Evolutionary conservation across 2,329 filamentous ascomycete genomes (phyloP).

Genomic region (Sordariomycetes sp.): DNA sequence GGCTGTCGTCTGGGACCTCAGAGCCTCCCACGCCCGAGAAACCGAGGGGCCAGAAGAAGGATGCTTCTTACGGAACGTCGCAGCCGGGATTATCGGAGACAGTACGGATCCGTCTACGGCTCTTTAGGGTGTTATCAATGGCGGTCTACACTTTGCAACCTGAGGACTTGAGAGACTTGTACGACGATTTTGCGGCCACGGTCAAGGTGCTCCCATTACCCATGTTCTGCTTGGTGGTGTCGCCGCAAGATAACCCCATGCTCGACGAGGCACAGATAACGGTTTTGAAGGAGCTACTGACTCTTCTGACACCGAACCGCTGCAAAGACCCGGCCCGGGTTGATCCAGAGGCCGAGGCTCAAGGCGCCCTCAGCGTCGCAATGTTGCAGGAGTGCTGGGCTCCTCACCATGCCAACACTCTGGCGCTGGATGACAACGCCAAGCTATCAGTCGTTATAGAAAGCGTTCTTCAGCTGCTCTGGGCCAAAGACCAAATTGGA

Average conservation of each 20-base stretch:
- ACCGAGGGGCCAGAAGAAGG: constrained; percentile 13
- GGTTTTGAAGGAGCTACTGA: constrained; percentile 33
- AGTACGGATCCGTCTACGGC: constrained; percentile 50
- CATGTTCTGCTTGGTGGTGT: constrained; percentile 46
- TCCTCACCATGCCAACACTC: constrained; percentile 53
- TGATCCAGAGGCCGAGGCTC: constrained; percentile 22
- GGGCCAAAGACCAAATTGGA: constrained; percentile 20
- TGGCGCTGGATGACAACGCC: constrained; percentile 57
- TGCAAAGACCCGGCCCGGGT: constrained; percentile 30
- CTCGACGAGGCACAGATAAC: constrained; percentile 29
- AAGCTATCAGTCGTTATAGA: constrained; percentile 65
- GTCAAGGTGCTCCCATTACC: constrained; percentile 49
- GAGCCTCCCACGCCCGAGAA: constrained; percentile 36
- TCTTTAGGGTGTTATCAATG: constrained; percentile 48
- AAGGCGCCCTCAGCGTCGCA: constrained; percentile 28
- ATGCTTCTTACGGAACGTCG: constrained; percentile 11
- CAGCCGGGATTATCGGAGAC: constrained; percentile 37
- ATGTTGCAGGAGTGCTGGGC: constrained; percentile 54
- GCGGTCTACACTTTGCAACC: constrained; percentile 35
- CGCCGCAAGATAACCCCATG: constrained; percentile 23
- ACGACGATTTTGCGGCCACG: constrained; percentile 46
- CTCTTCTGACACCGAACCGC: constrained; percentile 31
- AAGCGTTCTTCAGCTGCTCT: constrained; percentile 47
- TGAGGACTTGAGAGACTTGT: constrained; percentile 38
- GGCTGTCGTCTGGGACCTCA: constrained; percentile 34